phyloP scores from a whole-genome alignment of 108 stramenopile genomes.

The Pseudonitzschia multistriata region DNA sequence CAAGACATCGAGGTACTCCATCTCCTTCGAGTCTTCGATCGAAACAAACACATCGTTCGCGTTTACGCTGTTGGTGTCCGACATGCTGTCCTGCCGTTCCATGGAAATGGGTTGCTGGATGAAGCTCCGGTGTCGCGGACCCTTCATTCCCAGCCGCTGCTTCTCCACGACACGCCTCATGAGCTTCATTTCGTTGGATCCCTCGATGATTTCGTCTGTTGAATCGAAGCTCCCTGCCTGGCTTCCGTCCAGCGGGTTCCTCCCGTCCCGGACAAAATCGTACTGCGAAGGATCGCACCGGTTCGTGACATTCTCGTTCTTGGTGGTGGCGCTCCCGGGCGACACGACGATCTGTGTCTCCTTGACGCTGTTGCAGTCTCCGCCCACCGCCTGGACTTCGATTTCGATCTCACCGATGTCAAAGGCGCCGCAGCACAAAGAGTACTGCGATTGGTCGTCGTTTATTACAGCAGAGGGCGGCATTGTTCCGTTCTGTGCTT shows the following conservation, averaged over 20 bases:
- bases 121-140: not conserved
- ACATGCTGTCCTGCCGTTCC: conserved; percentile 18
- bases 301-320: no score
- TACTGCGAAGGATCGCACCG: not conserved
- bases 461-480: not conserved
- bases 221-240: conserved; percentile 36
- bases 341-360: conserved; percentile 7
- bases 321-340: not conserved
- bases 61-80: conserved; percentile 18
- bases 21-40: conserved; percentile 23
- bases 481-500: not conserved
- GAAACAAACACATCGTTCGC: conserved; percentile 9
- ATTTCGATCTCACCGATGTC: conserved; percentile 18
- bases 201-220: conserved; percentile 33
- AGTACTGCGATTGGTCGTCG: not conserved
- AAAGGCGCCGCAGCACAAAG: conserved; percentile 7
- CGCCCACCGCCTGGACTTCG: conserved; percentile 14
- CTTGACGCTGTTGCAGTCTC: not conserved
- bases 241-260: conserved; percentile 3
- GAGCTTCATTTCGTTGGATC: conserved; percentile 36
- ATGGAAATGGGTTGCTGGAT: not conserved
- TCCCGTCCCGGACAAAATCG: not conserved
- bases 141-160: conserved; percentile 4
- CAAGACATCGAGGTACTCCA: conserved; percentile 31
- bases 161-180: conserved; percentile 25